Base-by-base conservation (phyloP, 805 yeast genomes). In the Middelhovenomyces tepae region DNA sequence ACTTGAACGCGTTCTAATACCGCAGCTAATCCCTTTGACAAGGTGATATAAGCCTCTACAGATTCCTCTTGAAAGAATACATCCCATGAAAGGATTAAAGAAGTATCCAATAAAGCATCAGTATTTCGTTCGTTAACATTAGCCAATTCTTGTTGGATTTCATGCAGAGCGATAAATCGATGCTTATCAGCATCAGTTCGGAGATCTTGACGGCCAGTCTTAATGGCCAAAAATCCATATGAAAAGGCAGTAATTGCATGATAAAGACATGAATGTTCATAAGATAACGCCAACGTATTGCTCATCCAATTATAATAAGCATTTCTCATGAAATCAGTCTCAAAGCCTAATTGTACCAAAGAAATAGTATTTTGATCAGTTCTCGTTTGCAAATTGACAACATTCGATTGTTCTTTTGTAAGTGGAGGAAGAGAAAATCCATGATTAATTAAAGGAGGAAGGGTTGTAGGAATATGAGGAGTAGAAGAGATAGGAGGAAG, bases 71-170 rank as follows among this genome's bases (percentile, higher is more conserved):
- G 51, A 22, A 46, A 36, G 24, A 50, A 47, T n/a, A 44, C 41
- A 25, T 50, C 54, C 54, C 54, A 50, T 3, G 54, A 47, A 18
- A 50, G 29, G 19, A 50, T 40, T 19, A 50, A 36, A 4, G 51
- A 42, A n/a, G 48, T 35, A 5, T 45, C 43, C 27, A 49, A 32
- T 16, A 49, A 32, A 2, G 49, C 42, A 25, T 45, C 43, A 8
- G 42, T 32, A 40, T 32, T 40, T 11, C 28, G 45, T 16, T 38
- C 28, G 8, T 24, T 26, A 19, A 28, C 40, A 14, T 34, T 33
- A 14, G 37, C 31, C n/a, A 47, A 39, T 17, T 35, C 45, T 16
- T 34, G 32, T 32, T 45, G 47, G 13, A 48, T 39, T 18, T 37
- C 42, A 10, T 38, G 39, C 27, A 46, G 27, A n/a, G 53, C 53